Evolutionary conservation across 169 alveolate species (phyloP).

Genomic region (Amoebophrya sp.): DNA sequence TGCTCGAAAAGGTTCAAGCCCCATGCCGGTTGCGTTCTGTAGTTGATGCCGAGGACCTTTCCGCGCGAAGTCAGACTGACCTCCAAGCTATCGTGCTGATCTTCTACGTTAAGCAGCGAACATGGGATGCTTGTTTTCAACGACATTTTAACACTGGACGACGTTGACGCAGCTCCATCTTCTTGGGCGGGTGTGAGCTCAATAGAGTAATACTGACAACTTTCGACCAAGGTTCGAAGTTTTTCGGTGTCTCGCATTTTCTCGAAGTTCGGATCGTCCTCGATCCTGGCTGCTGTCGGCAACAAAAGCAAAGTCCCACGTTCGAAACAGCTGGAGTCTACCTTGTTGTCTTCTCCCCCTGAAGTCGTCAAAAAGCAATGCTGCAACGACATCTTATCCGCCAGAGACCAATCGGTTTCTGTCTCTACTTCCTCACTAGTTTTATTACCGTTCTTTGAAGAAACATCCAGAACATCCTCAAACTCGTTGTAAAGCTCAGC

Average conservation of each 20-base stretch:
- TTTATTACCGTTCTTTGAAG: too few relatives aligned
- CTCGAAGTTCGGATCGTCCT: background rate
- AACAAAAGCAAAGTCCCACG: background rate
- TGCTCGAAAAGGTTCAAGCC: slow-evolving; percentile 1
- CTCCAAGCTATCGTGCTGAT: background rate
- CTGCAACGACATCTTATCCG: background rate
- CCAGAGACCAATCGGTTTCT: background rate
- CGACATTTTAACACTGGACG: background rate
- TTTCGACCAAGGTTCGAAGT: background rate
- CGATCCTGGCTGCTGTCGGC: background rate
- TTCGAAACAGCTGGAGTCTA: background rate
- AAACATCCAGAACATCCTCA: too few relatives aligned
- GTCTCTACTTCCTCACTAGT: background rate
- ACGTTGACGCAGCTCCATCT: background rate
- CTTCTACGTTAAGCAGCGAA: background rate
- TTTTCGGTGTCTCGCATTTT: background rate
- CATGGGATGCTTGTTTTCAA: background rate
- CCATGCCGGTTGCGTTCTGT: background rate
- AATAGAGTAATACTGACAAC: too few relatives aligned
- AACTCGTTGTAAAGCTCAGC: too few relatives aligned
- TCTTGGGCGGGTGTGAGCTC: too few relatives aligned
- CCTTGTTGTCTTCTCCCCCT: too few relatives aligned
- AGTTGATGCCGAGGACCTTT: background rate
- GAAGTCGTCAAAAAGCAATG: background rate
- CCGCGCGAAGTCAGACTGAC: background rate